Base-by-base conservation (phyloP, 2,329 filamentous ascomycete genomes). In the Cladobotryum mycophilum region DNA sequence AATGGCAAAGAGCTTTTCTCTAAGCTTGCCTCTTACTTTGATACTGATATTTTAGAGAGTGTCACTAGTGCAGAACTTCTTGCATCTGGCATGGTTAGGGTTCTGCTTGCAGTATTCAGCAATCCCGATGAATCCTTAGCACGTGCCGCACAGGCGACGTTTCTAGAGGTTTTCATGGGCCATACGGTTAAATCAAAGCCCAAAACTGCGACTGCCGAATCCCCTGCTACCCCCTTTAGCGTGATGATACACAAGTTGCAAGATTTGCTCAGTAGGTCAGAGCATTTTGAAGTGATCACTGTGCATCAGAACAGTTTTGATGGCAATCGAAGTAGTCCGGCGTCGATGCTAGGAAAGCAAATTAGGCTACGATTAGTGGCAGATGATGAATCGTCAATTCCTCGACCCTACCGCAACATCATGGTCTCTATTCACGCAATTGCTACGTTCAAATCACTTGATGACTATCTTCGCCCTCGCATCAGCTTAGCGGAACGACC, bases 391-490 rank as follows among this genome's bases (percentile, higher is more conserved):
- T 92, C 90, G 1, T 88, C 93, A 45, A 93, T 99, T 53, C 93
- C 93, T 15, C 80, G 84, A 35, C 78, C 86, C 0, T 97, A 95
- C 64, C 82, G 88, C 18, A 96, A 92, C 58, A 95, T 99, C 56
- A 96, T 96, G 86, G 93, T 99, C 1, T 95, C 90, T 0, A 99
- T 99, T 51, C 93, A 99, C 66, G 93, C 93, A 14, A 97, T 99
- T 62, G 92, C 93, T 2, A 97, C 91, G 0, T 97, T 99, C 74
- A 97, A 96, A 67, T 88, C 92, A 0, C 73, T 99, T 20, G 93
- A 97, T 64, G 93, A 99, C 65, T 99, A 97, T 66, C 76, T 99
- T 41, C 85, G 93, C 36, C 93, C 93, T 7, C 82, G 92, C 54
- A 95, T 99, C 53, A 89, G 78, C 60, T 67, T 93, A 13, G 83